Conservation (phyloP, 352 stramenopile species). For the Globisporangium cystogenes region DNA sequence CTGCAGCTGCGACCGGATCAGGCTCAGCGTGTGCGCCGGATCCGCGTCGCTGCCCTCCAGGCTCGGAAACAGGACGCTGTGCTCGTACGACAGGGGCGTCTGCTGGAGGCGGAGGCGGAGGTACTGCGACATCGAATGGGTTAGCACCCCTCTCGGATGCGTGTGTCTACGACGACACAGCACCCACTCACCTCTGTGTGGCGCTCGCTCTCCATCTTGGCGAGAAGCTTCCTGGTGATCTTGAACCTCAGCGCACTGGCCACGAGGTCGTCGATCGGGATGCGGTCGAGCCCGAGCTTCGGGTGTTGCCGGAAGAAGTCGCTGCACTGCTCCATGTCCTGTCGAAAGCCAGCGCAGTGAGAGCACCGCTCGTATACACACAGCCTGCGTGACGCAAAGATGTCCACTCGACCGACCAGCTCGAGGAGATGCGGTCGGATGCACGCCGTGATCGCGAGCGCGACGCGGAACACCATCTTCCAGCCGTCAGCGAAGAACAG, state of each 20-base stretch:
- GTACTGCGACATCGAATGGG: constrained; percentile 35
- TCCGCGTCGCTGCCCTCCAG: constrained; percentile 30
- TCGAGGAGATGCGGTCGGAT: constrained; percentile 48
- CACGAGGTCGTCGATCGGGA: constrained; percentile 39
- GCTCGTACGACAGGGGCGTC: constrained; percentile 49
- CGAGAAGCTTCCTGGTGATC: constrained; percentile 51
- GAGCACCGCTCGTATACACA: background rate
- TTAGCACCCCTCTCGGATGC: background rate
- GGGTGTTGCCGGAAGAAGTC: constrained; percentile 65
- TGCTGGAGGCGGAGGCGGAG: constrained; percentile 62
- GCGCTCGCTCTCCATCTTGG: constrained; percentile 59
- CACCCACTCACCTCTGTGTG: constrained; percentile 52
- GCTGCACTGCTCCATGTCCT: constrained; percentile 75
- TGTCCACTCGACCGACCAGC: constrained; percentile 29
- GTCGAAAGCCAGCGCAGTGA: background rate
- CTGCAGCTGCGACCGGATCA: constrained; percentile 57
- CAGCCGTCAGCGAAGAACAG: constrained; percentile 71
- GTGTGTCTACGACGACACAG: background rate
- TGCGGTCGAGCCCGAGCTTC: constrained; percentile 32
- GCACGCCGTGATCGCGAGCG: constrained; percentile 54
- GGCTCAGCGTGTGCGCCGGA: constrained; percentile 36
- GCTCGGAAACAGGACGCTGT: constrained; percentile 69
- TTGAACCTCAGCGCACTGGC: constrained; percentile 47
- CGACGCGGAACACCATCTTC: constrained; percentile 71
- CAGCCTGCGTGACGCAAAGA: background rate